Evolutionary conservation across 441 rosid genomes (phyloP), one percentile per base, ranked within the genome.

Genomic region (Eutrema salsugineum): DNA sequence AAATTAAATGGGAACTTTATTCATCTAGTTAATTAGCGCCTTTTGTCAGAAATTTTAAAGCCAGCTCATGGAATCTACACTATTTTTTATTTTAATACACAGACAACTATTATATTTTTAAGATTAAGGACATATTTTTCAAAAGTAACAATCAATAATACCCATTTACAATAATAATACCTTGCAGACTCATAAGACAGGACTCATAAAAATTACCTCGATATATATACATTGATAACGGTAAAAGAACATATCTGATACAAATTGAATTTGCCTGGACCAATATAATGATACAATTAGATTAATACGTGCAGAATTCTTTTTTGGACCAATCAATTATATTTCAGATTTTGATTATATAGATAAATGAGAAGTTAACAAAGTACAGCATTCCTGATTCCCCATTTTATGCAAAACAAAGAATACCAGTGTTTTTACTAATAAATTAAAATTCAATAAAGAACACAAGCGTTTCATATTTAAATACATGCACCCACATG

Each of bases 401-500:
- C 51, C 57, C 46, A 48, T 38, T 24, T 47, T 28, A 46, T 44
- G 57, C 53, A 70, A 49, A 60, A 19, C n/a, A n/a, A n/a, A 1
- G 24, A 22, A 22, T 4, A 22, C 24, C 2, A 22, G 24, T 22
- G 24, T 22, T 24, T 24, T 24, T 24, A 1, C 3, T 24, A 24
- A 24, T 24, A 24, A 24, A 24, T 2, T 24, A 24, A 24, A 24
- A 24, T 24, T 24, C 27, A 24, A 24, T 27, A 63, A 53, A 51
- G 33, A 43, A 15, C 15, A 33, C 65, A 55, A 57, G 71, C 56
- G 77, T 46, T 64, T 9, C 71, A 56, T 64, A 56, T 38, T 47
- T 38, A 53, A 57, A 62, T 63, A 56, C 53, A 35, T 46, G 76
- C 76, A 64, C 58, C 42, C 57, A 72, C 70, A 71, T 71, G 76